These are phyloP conservation scores for Ambispora gerdemannii DNA, from an alignment of 192 early-diverging fungal genomes.

Conservation along the genomic window DNA sequence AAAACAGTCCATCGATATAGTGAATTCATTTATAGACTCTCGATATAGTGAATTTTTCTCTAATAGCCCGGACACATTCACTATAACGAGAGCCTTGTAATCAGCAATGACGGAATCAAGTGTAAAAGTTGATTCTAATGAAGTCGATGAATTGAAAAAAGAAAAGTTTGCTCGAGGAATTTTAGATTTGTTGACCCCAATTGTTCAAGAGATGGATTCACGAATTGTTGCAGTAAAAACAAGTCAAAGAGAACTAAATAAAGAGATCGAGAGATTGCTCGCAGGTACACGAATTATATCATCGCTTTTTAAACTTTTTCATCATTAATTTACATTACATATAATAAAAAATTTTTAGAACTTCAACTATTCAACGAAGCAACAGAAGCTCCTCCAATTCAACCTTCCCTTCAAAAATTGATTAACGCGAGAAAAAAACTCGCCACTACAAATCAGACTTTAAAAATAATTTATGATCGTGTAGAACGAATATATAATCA, in stretches of 20 bases:
- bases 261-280: constrained; percentile 55
- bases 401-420: constrained; percentile 49
- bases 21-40: too few relatives aligned
- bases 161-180: constrained; percentile 42
- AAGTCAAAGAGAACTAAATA: constrained; percentile 52
- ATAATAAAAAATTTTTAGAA: constrained; percentile 35
- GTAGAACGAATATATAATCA: constrained; percentile 43
- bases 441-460: constrained; percentile 42
- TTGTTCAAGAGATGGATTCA: constrained; percentile 52
- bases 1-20: too few relatives aligned
- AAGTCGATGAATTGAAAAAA: constrained; percentile 6
- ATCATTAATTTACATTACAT: neutral
- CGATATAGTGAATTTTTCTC: too few relatives aligned
- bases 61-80: too few relatives aligned
- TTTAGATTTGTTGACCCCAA: constrained; percentile 42
- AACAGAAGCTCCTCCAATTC: constrained; percentile 48
- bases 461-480: constrained; percentile 47
- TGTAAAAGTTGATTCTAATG: too few relatives aligned
- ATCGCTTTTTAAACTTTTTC: neutral
- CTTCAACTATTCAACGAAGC: constrained; percentile 50
- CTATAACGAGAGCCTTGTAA: too few relatives aligned
- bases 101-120: too few relatives aligned
- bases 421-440: constrained; percentile 45
- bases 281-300: constrained; percentile 52
- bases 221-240: constrained; percentile 47